Base-by-base conservation (phyloP, 2,329 filamentous ascomycete species). In the Alternaria brassicicola region DNA sequence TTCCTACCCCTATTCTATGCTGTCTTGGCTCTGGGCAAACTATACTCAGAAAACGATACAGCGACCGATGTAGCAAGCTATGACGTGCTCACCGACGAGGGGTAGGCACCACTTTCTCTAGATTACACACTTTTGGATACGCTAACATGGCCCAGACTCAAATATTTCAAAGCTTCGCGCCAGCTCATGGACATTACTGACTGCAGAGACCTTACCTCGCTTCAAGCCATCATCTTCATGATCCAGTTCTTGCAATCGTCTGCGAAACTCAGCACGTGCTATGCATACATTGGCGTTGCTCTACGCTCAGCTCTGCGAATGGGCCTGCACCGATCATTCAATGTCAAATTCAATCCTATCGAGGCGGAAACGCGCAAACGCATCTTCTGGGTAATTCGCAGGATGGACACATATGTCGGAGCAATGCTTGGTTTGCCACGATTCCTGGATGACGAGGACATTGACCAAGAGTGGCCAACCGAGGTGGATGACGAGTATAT, bases 141-240 rank as follows among this genome's bases (percentile, higher is more conserved):
- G 51, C 68, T 75, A 48, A 76, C 50, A 17, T n/a, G 19, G 3
- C 12, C 6, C 42, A 80, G 79, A n/a, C 81, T 82, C 65, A 78
- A 78, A 42, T 83, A 82, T 59, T 83, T 83, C 68, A 79, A 76
- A 63, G 77, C 78, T 30, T 80, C 81, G 23, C 78, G 81, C 9
- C 79, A 81, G 57, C 68, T 83, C 25, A 75, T 84, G 67, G 82
- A 84, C 49, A 83, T 84, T 53, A 81, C 81, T n/a, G 82, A 84
- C 61, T 83, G 81, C 63, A 74, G 82, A 61, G 82, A 84, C 63
- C 65, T 84, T 51, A 76, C 75, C 4, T 82, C 81, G 4, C 74
- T 84, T 19, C 82, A 84, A 70, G 81, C 82, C 23, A 78, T 84
- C 19, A 72, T 83, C 13, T 83, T 82, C 71, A 84, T 84, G 82